phyloP scores from a whole-genome alignment of 805 yeast species.

The Novakomyces olei region DNA sequence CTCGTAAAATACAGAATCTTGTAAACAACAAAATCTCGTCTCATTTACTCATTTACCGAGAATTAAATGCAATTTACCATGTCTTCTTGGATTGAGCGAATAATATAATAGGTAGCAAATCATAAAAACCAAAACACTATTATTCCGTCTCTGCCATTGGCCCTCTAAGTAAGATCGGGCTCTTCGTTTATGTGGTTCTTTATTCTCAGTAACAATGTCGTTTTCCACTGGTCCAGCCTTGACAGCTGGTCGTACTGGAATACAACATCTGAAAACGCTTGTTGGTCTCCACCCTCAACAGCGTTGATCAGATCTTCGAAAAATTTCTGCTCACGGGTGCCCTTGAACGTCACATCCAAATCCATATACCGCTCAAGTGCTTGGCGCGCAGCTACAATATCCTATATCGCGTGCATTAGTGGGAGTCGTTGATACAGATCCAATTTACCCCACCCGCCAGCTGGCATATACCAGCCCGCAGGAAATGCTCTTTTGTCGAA shows the following conservation, averaged over 20 bases:
- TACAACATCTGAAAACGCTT: constrained; percentile 48
- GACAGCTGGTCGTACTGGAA: constrained; percentile 70
- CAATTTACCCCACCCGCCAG: constrained; percentile 36
- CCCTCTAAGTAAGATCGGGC: constrained; percentile 30
- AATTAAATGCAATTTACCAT: too few relatives aligned
- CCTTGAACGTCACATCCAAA: constrained; percentile 55
- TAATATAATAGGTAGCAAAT: too few relatives aligned
- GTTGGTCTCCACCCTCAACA: constrained; percentile 60
- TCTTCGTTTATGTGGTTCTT: constrained; percentile 54
- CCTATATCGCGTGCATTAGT: constrained; percentile 20
- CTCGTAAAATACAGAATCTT: too few relatives aligned
- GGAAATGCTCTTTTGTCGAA: constrained; percentile 80
- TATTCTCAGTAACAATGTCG: constrained; percentile 58
- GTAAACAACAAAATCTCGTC: too few relatives aligned
- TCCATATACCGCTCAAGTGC: constrained; percentile 38
- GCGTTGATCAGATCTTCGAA: constrained; percentile 45
- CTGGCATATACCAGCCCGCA: constrained; percentile 62
- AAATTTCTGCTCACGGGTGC: constrained; percentile 48
- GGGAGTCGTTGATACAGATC: not conserved
- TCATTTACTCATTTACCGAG: too few relatives aligned
- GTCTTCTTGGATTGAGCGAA: too few relatives aligned
- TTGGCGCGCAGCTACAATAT: constrained; percentile 65
- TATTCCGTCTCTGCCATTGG: too few relatives aligned
- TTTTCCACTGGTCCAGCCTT: constrained; percentile 79
- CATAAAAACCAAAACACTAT: too few relatives aligned